Base-by-base conservation (phyloP, 129 eudicot genomes). In the Mikania micrantha region DNA sequence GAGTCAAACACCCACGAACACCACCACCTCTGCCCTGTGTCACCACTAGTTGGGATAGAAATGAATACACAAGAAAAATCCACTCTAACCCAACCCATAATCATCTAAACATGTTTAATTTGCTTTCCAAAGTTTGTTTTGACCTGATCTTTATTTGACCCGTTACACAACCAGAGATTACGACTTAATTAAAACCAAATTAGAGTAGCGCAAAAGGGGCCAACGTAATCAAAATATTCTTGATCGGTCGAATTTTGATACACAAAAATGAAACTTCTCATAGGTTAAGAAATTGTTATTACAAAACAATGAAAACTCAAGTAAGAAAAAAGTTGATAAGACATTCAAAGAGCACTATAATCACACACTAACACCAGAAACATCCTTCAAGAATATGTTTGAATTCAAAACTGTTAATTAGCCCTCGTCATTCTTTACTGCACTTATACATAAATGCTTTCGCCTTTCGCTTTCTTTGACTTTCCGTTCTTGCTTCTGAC, bases 391-490 rank as follows among this genome's bases (percentile, higher is more conserved):
- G 19, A 32, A 72, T 35, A 8, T 25, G 32, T 40, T 48, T 19
- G 12, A 16, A 53, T 34, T 61, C 64, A 67, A 75, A 68, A 75
- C 60, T 75, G 52, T 52, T 54, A 32, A 45, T 50, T 21, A 15
- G 7, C 21, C 1, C 19, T 38, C 57, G 4, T 2, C 5, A 4
- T 19, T 45, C 42, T 35, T 60, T 38, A 42, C 60, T 70, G 16
- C 38, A 13, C 19, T 64, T 7, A 20, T 39, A 24, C 79, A 53
- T 78, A 74, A 47, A 38, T 5, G 24, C 39, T 63, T 76, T 75
- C 0, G 69, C n/a, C 9, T 39, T 34, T 81, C 72, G 76, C 67
- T 74, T 74, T 78, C 77, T 82, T 80, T 72, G 38, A 85, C 74
- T 70, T 87, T 63, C 62, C 10, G 28, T 79, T 84, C 82, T 56